Conservation (phyloP, 768 basidiomycete genomes). For the Asterophora lycoperdoides region DNA sequence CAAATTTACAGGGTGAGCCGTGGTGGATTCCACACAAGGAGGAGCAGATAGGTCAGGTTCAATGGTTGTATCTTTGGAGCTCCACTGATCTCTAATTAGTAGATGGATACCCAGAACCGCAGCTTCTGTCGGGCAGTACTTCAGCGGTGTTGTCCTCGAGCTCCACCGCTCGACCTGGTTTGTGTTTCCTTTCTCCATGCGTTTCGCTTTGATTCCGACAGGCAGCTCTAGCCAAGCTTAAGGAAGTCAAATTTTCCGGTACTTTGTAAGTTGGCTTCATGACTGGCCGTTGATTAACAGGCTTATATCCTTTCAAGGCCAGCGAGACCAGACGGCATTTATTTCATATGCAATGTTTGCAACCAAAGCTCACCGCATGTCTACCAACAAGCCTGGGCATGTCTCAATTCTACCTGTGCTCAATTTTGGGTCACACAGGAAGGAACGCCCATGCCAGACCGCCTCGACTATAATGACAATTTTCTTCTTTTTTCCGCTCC, state of each 20-base stretch:
- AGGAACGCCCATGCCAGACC: constrained; percentile 24
- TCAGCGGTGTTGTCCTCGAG: background rate
- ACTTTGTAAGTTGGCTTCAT: background rate
- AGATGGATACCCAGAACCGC: background rate
- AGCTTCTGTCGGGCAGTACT: background rate
- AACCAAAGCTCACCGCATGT: constrained; percentile 42
- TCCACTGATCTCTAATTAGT: background rate
- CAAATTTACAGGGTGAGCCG: constrained; percentile 34
- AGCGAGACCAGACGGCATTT: constrained; percentile 14
- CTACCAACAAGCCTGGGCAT: constrained; percentile 56
- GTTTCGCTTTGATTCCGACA: background rate
- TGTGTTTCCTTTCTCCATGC: background rate
- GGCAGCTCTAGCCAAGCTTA: background rate
- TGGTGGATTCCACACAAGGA: constrained; percentile 36
- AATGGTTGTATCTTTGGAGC: background rate
- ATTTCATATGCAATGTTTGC: constrained; percentile 41
- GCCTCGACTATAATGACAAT: constrained; percentile 42
- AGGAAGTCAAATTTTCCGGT: background rate
- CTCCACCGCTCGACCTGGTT: background rate
- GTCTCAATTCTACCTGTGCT: constrained; percentile 55
- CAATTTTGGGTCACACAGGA: constrained; percentile 46
- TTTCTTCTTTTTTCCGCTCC: constrained; percentile 41
- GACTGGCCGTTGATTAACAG: background rate
- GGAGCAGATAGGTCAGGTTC: background rate
- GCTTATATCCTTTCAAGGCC: constrained; percentile 12